These are phyloP conservation scores for Pichia sp. DNA, from an alignment of 1,139 yeast species.

Conservation along the genomic window DNA sequence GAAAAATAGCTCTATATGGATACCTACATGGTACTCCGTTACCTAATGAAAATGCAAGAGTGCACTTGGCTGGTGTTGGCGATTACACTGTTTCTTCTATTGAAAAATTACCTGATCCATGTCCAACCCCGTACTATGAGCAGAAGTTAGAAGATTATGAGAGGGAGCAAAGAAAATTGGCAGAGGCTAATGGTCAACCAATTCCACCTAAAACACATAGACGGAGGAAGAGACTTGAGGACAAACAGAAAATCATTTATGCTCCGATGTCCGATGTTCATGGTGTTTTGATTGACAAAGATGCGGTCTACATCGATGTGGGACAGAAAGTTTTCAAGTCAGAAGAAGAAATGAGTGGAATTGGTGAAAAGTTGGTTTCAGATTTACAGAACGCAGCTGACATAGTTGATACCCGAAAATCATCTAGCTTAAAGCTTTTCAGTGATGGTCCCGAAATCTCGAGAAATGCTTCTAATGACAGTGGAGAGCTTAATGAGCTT, in stretches of 20 bases:
- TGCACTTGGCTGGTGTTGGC: constrained; percentile 95
- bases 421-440: constrained; percentile 64
- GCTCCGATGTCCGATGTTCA: constrained; percentile 99
- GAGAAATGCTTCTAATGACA: constrained; percentile 35
- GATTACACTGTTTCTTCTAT: constrained; percentile 72
- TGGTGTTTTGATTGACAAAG: constrained; percentile 93
- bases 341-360: constrained; percentile 51
- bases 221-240: constrained; percentile 90
- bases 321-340: constrained; percentile 48
- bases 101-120: constrained; percentile 94
- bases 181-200: constrained; percentile 53
- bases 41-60: constrained; percentile 64
- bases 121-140: constrained; percentile 93
- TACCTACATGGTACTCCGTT: constrained; percentile 92
- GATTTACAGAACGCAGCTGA: constrained; percentile 67
- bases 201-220: constrained; percentile 44
- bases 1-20: constrained; percentile 90
- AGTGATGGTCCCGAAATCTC: constrained; percentile 50
- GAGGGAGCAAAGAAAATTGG: constrained; percentile 62
- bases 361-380: constrained; percentile 79
- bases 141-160: constrained; percentile 78
- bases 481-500: constrained; percentile 35
- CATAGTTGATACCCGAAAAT: constrained; percentile 55
- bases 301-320: constrained; percentile 93
- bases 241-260: constrained; percentile 86